Evolutionary conservation across 1,139 yeast genomes (phyloP), one percentile per base, ranked within the genome.

Genomic region (Hyphopichia fennica): DNA sequence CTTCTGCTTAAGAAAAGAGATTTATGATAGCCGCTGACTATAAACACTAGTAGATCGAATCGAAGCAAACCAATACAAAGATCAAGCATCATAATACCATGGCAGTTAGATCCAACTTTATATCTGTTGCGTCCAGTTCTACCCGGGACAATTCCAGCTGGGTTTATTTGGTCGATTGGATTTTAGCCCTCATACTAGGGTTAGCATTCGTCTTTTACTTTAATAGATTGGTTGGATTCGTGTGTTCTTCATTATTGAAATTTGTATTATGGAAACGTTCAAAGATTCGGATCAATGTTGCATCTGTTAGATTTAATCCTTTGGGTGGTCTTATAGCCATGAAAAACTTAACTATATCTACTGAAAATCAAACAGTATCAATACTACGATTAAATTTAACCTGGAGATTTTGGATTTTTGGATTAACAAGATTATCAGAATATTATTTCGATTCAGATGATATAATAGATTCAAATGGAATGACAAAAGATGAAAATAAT

Each of bases 161-260:
- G 95, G 87, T 87, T 23, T 91, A 90, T 60, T 68, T 90, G 46
- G 84, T 81, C 28, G 90, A 88, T 58, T 89, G 96, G 96, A 66
- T 86, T 36, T 67, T 90, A 46, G 75, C 86, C 2, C 72, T 87
- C 34, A 65, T 85, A 18, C 69, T 87, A 16, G 72, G 84, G 0
- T 59, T 87, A 2, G 79, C 85, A 31, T 75, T 86, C 47, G 67
- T 89, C 35, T 90, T 90, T 65, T 87, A 84, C 64, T 79, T 89
- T 65, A 84, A 87, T 53, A 74, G 97, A 46, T 63, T 84, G 14
- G 61, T 85, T 15, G 98, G 95, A n/a, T 71, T 75, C 43, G 19
- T 78, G 0, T 31, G 88, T 8, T 77, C 95, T 7, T 59, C 64
- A 9, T 23, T 75, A 0, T 53, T 86, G 23, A 75, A 79, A 41